Percentiles rank a stretch among this genome's conserved stretches.
These are phyloP conservation scores for Monosporozyma aquatica DNA, from an alignment of 805 yeast species.

Conservation along the genomic window DNA sequence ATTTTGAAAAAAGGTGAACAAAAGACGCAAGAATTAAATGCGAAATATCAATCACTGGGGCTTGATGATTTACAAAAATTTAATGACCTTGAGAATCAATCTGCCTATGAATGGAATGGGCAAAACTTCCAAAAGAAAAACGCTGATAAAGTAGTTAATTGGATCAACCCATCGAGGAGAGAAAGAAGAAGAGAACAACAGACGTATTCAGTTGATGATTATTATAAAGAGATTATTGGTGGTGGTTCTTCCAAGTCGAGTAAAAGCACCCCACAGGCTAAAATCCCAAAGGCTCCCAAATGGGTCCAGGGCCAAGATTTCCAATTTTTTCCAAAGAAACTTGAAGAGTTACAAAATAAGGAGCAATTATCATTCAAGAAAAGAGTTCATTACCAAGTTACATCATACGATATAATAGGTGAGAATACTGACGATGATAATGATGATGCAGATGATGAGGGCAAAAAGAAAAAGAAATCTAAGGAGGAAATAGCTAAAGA, in stretches of 20 bases:
- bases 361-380: constrained; percentile 60
- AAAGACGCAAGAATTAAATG: constrained; percentile 69
- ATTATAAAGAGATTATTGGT: constrained; percentile 58
- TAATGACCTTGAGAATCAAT: constrained; percentile 59
- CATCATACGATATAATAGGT: constrained; percentile 51
- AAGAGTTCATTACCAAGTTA: constrained; percentile 48
- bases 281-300: constrained; percentile 53
- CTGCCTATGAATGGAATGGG: constrained; percentile 97
- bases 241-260: constrained; percentile 19
- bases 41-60: constrained; percentile 77
- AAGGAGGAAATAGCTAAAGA: constrained; percentile 1
- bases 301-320: constrained; percentile 56
- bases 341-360: constrained; percentile 46
- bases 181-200: constrained; percentile 68
- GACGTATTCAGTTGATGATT: constrained; percentile 66
- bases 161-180: constrained; percentile 59
- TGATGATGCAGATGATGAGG: constrained; percentile 40
- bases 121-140: constrained; percentile 43
- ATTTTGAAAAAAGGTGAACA: constrained; percentile 74
- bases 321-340: constrained; percentile 56
- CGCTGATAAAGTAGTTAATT: constrained; percentile 34
- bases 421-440: constrained; percentile 40
- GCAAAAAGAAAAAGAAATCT: constrained; percentile 22
- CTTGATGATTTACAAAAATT: constrained; percentile 89
- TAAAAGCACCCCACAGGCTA: constrained; percentile 35